A percentile compares a stretch with the other conserved stretches of the same genome.
phyloP scores from a whole-genome alignment of 75 land plant species.

The Ceratopteris richardii region DNA sequence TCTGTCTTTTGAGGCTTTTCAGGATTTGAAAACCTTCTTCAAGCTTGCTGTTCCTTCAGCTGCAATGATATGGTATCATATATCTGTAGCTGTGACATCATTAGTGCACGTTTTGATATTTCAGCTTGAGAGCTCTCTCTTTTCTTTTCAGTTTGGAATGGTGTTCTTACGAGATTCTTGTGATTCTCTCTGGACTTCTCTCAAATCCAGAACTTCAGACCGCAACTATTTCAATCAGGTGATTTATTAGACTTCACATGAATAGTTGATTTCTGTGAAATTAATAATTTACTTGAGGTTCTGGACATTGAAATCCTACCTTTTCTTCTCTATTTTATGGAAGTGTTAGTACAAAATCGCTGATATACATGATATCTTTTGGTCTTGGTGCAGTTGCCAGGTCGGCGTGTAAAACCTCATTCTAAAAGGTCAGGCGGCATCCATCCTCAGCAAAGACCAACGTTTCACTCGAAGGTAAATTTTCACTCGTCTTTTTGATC shows the following conservation, averaged over 20 bases:
- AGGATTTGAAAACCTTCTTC: slow-evolving; percentile 34
- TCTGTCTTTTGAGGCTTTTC: slow-evolving; percentile 47
- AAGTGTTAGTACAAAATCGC: neutral
- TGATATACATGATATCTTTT: slow-evolving; percentile 35
- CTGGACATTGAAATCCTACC: no score
- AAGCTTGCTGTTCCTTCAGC: slow-evolving; percentile 70
- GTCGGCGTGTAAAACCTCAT: no score
- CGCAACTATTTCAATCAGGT: slow-evolving; percentile 66
- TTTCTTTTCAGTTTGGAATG: slow-evolving; percentile 44
- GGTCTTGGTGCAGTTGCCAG: slow-evolving; percentile 51
- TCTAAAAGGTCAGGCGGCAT: neutral
- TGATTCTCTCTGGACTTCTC: slow-evolving; percentile 53
- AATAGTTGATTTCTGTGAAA: no score
- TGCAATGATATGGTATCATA: slow-evolving; percentile 58
- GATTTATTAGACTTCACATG: no score
- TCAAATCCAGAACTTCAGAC: slow-evolving; percentile 68
- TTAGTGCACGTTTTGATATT: no score
- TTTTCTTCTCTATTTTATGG: no score
- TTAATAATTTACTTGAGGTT: no score
- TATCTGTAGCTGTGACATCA: no score
- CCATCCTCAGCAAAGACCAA: no score
- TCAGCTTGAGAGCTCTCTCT: neutral
- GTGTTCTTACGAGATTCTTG: slow-evolving; percentile 62
- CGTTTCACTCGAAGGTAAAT: no score
- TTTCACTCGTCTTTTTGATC: slow-evolving; percentile 1